A percentile compares a stretch with the other conserved stretches of the same genome.
phyloP scores from a whole-genome alignment of 2,329 filamentous ascomycete species.

The Coniella lustricola region DNA sequence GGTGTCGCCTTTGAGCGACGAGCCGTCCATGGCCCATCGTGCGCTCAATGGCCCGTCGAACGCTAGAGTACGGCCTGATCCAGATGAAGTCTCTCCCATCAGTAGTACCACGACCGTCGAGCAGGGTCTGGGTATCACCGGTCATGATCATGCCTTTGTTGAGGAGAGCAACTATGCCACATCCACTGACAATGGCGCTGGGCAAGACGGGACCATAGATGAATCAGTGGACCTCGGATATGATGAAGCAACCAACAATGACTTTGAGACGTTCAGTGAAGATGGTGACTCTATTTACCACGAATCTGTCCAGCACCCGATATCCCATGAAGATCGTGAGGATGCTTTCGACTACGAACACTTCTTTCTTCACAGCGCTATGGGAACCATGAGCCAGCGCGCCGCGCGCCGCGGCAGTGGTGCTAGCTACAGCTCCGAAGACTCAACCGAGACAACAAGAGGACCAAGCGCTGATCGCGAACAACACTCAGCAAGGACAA shows the following conservation, averaged over 20 bases:
- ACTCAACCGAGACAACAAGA: slow-evolving; percentile 55
- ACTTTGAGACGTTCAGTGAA: slow-evolving; percentile 45
- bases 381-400: slow-evolving; percentile 66
- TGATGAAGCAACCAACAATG: slow-evolving; percentile 26
- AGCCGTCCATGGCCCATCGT: slow-evolving; percentile 2
- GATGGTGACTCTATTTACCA: slow-evolving; percentile 59
- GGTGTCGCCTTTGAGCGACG: slow-evolving; percentile 8
- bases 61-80: slow-evolving; percentile 15
- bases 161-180: slow-evolving; percentile 33
- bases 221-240: not conserved
- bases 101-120: slow-evolving; percentile 24
- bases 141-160: slow-evolving; percentile 17
- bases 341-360: slow-evolving; percentile 96
- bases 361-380: slow-evolving; percentile 88
- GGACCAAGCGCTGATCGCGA: slow-evolving; percentile 30
- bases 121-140: slow-evolving; percentile 19
- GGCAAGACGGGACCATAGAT: slow-evolving; percentile 17
- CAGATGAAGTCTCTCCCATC: slow-evolving; percentile 24
- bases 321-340: slow-evolving; percentile 85
- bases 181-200: slow-evolving; percentile 32
- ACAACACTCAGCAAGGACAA: slow-evolving; percentile 18
- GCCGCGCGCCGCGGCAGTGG: slow-evolving; percentile 38
- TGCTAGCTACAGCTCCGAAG: slow-evolving; percentile 51
- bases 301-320: slow-evolving; percentile 49
- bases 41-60: slow-evolving; percentile 19